Percentiles rank a stretch among this genome's conserved stretches.
Conservation (phyloP, 2,329 filamentous ascomycete genomes). For the Claviceps fusiformis region DNA sequence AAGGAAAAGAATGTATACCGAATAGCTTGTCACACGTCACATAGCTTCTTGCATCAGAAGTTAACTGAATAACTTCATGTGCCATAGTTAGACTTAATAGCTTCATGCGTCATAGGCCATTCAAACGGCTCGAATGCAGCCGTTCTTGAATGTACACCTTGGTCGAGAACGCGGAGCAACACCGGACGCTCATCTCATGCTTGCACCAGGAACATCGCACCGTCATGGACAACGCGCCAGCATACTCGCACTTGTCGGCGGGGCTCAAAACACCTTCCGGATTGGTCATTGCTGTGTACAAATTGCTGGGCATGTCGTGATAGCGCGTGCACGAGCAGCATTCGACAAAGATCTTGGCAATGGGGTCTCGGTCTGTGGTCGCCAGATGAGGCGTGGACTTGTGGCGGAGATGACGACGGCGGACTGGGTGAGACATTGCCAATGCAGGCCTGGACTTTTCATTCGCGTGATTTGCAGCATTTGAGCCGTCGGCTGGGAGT, state of each 20-base stretch:
- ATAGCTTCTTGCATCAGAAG: no score
- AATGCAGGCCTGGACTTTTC: neutral
- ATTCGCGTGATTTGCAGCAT: neutral
- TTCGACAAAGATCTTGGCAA: constrained; percentile 52
- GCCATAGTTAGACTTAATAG: no score
- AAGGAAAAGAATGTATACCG: no score
- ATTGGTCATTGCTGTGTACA: constrained; percentile 52
- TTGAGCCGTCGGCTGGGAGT: constrained; percentile 1
- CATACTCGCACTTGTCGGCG: constrained; percentile 36
- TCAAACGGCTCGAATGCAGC: constrained; percentile 28
- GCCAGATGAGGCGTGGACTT: constrained; percentile 4
- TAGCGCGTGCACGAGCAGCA: constrained; percentile 52
- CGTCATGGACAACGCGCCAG: constrained; percentile 43
- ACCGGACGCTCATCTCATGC: constrained; percentile 55
- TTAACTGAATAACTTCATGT: no score
- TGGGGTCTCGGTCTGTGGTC: constrained; percentile 21
- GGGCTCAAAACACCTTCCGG: constrained; percentile 38
- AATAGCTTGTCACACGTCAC: no score
- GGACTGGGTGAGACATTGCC: neutral
- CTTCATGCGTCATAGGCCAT: no score
- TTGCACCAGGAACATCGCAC: constrained; percentile 60
- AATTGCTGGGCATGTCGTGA: constrained; percentile 50
- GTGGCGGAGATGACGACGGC: constrained; percentile 5
- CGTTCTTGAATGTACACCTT: constrained; percentile 53
- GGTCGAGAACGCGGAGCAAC: constrained; percentile 56